Conservation (phyloP, 257 asterid species). For the Solanum clarkiae region DNA sequence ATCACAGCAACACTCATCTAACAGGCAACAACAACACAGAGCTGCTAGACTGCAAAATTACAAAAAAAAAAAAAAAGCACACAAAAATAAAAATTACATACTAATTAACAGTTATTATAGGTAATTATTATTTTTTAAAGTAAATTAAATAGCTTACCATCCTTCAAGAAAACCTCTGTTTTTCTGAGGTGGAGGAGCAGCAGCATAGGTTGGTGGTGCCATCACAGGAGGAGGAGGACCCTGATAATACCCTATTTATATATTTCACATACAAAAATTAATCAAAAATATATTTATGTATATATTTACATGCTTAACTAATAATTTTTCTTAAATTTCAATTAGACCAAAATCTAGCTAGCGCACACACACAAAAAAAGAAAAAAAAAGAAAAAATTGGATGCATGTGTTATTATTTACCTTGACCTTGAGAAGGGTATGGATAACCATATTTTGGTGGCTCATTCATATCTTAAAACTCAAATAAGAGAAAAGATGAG, state of each 20-base stretch:
- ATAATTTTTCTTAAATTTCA: neutral
- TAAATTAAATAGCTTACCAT: neutral
- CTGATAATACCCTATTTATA: neutral
- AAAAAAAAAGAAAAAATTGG: no score
- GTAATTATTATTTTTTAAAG: neutral
- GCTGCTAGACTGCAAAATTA: neutral
- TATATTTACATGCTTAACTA: neutral
- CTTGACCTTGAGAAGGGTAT: neutral
- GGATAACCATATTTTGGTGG: neutral
- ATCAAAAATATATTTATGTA: neutral
- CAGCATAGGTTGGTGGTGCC: neutral
- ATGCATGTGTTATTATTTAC: neutral
- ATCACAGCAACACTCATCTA: conserved; percentile 1
- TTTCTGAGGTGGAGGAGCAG: neutral
- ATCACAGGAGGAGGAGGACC: neutral
- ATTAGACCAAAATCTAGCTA: neutral
- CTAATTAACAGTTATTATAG: neutral
- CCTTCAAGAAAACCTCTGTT: neutral
- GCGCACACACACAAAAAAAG: neutral
- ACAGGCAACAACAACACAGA: neutral
- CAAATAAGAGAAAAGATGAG: neutral
- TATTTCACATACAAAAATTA: neutral
- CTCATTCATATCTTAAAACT: neutral
- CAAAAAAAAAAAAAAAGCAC: neutral
- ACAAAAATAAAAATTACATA: neutral